A percentile compares a stretch with the other conserved stretches of the same genome.
Conservation (phyloP, 2,329 filamentous ascomycete species). For the Beauveria caledonica region DNA sequence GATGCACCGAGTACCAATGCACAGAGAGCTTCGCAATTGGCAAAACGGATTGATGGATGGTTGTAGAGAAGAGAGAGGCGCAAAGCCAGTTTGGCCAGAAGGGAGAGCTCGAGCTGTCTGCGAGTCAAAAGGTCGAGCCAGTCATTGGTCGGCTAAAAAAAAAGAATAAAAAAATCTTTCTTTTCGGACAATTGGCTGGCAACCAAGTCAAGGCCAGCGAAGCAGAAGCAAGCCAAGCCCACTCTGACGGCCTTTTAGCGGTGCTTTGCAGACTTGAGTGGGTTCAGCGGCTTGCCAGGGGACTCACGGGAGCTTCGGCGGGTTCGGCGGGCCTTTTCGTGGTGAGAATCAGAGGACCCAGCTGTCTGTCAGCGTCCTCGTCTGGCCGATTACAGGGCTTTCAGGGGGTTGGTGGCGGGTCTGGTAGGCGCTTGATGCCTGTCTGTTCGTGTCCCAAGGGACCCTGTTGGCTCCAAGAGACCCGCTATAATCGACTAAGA, state of each 20-base stretch:
- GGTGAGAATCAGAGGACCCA: too few relatives aligned
- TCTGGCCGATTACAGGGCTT: background rate
- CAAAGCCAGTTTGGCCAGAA: background rate
- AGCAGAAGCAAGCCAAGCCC: background rate
- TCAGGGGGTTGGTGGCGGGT: background rate
- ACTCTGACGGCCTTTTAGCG: background rate
- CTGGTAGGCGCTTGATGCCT: background rate
- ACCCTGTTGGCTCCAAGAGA: slow-evolving; percentile 1
- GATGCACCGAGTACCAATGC: background rate
- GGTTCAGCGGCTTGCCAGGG: background rate
- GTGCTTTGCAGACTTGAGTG: background rate
- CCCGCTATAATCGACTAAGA: slow-evolving; percentile 4
- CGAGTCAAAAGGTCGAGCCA: background rate
- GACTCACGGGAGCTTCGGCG: background rate
- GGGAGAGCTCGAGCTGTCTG: slow-evolving; percentile 1
- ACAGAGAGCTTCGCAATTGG: slow-evolving; percentile 1
- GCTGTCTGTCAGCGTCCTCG: background rate
- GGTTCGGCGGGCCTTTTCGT: background rate
- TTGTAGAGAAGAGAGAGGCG: background rate
- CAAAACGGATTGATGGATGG: background rate
- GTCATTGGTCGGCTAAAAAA: background rate
- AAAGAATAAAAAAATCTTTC: background rate
- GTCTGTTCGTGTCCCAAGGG: background rate
- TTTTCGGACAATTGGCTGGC: too few relatives aligned
- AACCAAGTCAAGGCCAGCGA: too few relatives aligned